Evolutionary conservation across 306 rosid genomes (phyloP).

Genomic region (Neltuma alba): DNA sequence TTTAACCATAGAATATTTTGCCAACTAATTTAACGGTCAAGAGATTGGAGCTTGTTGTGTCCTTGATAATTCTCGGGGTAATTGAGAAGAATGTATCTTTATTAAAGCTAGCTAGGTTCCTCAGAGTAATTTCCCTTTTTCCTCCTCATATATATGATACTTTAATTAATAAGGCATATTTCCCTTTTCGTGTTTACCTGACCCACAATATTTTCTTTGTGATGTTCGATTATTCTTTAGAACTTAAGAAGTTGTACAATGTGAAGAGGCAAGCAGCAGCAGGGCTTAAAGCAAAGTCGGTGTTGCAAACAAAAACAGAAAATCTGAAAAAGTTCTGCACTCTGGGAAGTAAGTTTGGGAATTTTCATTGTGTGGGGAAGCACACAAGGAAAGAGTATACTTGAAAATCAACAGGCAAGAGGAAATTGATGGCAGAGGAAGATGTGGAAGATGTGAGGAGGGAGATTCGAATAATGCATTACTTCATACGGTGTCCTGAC

Average conservation of each 20-base stretch:
- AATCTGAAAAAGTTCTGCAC: slow-evolving; percentile 61
- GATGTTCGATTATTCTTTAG: too few species aligned
- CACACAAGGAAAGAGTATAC: slow-evolving; percentile 71
- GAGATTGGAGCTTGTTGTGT: too few species aligned
- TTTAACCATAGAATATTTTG: too few species aligned
- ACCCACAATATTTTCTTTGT: slow-evolving; percentile 10
- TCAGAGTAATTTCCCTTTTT: too few species aligned
- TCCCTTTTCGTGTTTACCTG: slow-evolving; percentile 2
- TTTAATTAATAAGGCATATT: too few species aligned
- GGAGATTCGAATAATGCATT: slow-evolving; percentile 93
- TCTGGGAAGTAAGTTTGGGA: slow-evolving; percentile 74
- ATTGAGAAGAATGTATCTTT: too few species aligned
- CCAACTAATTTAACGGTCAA: too few species aligned
- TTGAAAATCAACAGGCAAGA: slow-evolving; percentile 79
- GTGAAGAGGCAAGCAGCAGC: slow-evolving; percentile 60
- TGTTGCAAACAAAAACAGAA: slow-evolving; percentile 65
- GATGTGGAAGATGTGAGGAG: slow-evolving; percentile 93
- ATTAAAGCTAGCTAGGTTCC: too few species aligned
- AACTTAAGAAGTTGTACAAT: slow-evolving; percentile 44
- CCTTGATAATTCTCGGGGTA: too few species aligned
- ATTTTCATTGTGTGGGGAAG: slow-evolving; percentile 70
- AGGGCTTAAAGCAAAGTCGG: slow-evolving; percentile 68
- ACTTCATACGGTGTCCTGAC: slow-evolving; percentile 59
- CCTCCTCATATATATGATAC: too few species aligned
- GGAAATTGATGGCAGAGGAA: slow-evolving; percentile 58